These are phyloP conservation scores for Drechslerella stenobrocha DNA, from an alignment of 2,329 filamentous ascomycete genomes.

Conservation along the genomic window DNA sequence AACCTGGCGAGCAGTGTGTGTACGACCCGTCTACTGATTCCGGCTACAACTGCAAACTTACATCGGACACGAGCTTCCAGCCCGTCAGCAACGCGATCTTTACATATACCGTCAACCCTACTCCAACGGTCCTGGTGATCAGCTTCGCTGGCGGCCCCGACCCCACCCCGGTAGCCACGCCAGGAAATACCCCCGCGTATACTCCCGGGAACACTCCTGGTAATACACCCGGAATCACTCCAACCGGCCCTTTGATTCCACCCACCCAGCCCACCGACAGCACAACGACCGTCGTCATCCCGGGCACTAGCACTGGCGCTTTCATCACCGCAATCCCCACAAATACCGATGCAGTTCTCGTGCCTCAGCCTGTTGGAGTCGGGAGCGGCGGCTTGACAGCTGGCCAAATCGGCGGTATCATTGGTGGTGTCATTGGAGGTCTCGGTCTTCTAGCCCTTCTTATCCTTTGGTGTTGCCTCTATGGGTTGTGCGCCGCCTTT, in stretches of 20 bases:
- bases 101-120: conserved; percentile 40
- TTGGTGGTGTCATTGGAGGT: conserved; percentile 45
- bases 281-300: conserved; percentile 9
- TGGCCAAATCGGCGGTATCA: conserved; percentile 47
- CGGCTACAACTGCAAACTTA: conserved; percentile 40
- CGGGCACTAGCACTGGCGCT: conserved; percentile 35
- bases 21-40: conserved; percentile 26
- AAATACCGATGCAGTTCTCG: conserved; percentile 19
- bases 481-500: conserved; percentile 36
- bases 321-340: conserved; percentile 45
- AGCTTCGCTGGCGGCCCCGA: conserved; percentile 12
- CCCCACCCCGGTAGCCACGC: conserved; percentile 19
- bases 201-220: conserved; percentile 33
- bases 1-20: conserved; percentile 34
- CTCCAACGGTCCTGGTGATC: conserved; percentile 26
- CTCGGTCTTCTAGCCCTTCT: conserved; percentile 43
- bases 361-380: conserved; percentile 34
- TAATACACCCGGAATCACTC: conserved; percentile 36
- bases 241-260: conserved; percentile 20
- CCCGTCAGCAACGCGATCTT: conserved; percentile 21
- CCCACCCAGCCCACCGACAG: conserved; percentile 32
- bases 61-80: conserved; percentile 23
- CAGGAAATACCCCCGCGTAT: conserved; percentile 31
- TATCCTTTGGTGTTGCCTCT: conserved; percentile 46
- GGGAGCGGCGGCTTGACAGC: conserved; percentile 36